Base-by-base conservation (phyloP, 2,329 filamentous ascomycete genomes). In the Pestalotiopsis sp. region DNA sequence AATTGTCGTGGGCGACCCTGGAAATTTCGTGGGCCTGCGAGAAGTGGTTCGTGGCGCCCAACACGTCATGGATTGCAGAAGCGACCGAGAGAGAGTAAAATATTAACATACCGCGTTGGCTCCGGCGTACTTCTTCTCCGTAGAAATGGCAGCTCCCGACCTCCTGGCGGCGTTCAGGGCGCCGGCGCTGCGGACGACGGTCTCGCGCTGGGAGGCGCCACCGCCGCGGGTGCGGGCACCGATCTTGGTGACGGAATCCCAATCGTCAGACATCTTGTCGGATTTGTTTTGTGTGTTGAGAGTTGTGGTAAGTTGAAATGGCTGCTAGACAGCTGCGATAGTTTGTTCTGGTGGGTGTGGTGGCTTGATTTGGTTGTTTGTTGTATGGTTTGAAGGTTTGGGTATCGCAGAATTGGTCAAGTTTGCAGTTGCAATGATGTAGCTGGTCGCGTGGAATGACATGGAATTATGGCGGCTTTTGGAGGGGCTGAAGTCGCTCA, bases 161-260 rank as follows among this genome's bases (percentile, higher is more conserved):
- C 96, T 91, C 83, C 93, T 90, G 36, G 96, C 96, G 70, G 95
- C 95, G 82, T 99, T 99, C 75, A 99, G 84, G 45, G 94, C 89
- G 69, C 84, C 78, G 81, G 93, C 94, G 79, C 95, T 93, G 80
- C 92, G 92, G 80, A 98, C 88, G 75, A 98, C 95, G 3, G 92
- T 97, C 87, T 98, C 94, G 75, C 93, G 93, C 74, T 89, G 85
- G 67, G 80, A 81, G 69, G 82, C 87, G 75, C 91, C 92, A 74
- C 90, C 88, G 73, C 89, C 88, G 77, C 90, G 90, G 78, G 88
- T 88, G 84, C 93, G 95, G 89, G 90, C 93, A 78, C 96, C 96
- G 79, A 99, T 98, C 88, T 96, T 97, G 84, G 94, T 97, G 75
- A 92, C 90, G 75, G 84, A 82, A 77, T 97, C 92, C 95, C 95